Evolutionary conservation across 2,329 filamentous ascomycete genomes (phyloP).

Genomic region (Pseudonectria buxi): DNA sequence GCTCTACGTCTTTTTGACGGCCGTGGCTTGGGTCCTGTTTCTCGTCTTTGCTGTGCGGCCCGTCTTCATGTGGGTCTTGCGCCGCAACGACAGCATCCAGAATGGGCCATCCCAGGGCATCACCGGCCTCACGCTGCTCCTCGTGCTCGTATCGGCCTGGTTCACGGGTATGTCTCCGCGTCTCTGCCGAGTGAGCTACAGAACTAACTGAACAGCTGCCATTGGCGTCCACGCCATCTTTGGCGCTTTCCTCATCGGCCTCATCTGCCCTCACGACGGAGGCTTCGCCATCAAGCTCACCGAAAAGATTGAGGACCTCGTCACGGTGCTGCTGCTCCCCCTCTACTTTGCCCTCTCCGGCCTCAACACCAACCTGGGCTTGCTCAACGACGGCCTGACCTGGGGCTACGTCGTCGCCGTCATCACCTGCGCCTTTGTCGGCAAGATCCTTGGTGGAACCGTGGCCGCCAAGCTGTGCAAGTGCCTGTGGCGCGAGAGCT

Average conservation of each 20-base stretch:
- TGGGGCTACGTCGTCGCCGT: slow-evolving; percentile 90
- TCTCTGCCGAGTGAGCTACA: background rate
- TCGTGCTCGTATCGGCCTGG: slow-evolving; percentile 73
- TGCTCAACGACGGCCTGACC: slow-evolving; percentile 71
- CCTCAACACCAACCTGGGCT: slow-evolving; percentile 77
- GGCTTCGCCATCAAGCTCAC: slow-evolving; percentile 87
- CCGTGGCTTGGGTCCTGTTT: slow-evolving; percentile 68
- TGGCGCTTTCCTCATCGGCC: slow-evolving; percentile 79
- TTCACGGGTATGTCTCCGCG: slow-evolving; percentile 54
- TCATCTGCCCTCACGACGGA: slow-evolving; percentile 85
- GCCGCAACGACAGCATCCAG: slow-evolving; percentile 68
- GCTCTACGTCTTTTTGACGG: slow-evolving; percentile 74
- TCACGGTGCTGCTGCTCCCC: slow-evolving; percentile 75
- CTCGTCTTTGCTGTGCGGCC: slow-evolving; percentile 68
- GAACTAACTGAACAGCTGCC: slow-evolving; percentile 34
- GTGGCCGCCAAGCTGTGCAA: slow-evolving; percentile 63
- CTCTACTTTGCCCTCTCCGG: slow-evolving; percentile 93
- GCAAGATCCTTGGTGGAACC: slow-evolving; percentile 78
- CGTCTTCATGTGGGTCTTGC: slow-evolving; percentile 65
- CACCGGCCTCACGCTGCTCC: slow-evolving; percentile 72
- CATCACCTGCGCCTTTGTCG: slow-evolving; percentile 71
- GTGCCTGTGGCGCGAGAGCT: slow-evolving; percentile 83
- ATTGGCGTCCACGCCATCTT: slow-evolving; percentile 95
- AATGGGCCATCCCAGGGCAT: slow-evolving; percentile 84
- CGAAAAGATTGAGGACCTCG: slow-evolving; percentile 89